Percentiles rank a stretch among this genome's conserved stretches.
phyloP scores from a whole-genome alignment of 2,329 filamentous ascomycete genomes.

The Catunica adiposa region DNA sequence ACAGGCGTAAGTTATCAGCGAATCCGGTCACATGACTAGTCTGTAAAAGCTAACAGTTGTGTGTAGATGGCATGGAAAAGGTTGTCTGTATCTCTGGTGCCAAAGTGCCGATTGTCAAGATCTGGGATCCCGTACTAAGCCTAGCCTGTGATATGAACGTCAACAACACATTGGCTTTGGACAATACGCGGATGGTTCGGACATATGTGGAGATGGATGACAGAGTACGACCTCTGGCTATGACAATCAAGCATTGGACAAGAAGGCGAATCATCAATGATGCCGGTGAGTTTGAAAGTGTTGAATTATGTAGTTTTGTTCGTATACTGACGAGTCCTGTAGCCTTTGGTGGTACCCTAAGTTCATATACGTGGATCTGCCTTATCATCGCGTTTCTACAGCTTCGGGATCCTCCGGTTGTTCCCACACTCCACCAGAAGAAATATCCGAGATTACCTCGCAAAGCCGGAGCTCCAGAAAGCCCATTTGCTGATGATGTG shows the following conservation, averaged over 20 bases:
- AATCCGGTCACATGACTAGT: not conserved
- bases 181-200: slow-evolving; percentile 96
- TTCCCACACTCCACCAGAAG: slow-evolving; percentile 70
- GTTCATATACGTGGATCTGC: slow-evolving; percentile 98
- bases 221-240: slow-evolving; percentile 76
- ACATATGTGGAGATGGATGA: slow-evolving; percentile 91
- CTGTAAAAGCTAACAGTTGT: not conserved
- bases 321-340: not conserved
- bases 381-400: slow-evolving; percentile 95
- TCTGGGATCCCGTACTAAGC: slow-evolving; percentile 86
- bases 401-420: slow-evolving; percentile 62
- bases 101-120: slow-evolving; percentile 96
- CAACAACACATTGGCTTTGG: slow-evolving; percentile 86
- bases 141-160: slow-evolving; percentile 97
- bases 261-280: slow-evolving; percentile 85
- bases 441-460: slow-evolving; percentile 41
- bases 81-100: slow-evolving; percentile 89
- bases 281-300: slow-evolving; percentile 51
- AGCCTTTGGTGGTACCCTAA: slow-evolving; percentile 87
- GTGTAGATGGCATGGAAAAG: slow-evolving; percentile 82
- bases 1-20: slow-evolving; percentile 50
- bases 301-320: not conserved
- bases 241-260: slow-evolving; percentile 97
- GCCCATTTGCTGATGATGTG: slow-evolving; percentile 76
- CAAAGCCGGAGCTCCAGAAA: slow-evolving; percentile 43